Evolutionary conservation across 2,329 filamentous ascomycete species (phyloP), one percentile per base, ranked within the genome.

Genomic region (Aspergillus sp.): DNA sequence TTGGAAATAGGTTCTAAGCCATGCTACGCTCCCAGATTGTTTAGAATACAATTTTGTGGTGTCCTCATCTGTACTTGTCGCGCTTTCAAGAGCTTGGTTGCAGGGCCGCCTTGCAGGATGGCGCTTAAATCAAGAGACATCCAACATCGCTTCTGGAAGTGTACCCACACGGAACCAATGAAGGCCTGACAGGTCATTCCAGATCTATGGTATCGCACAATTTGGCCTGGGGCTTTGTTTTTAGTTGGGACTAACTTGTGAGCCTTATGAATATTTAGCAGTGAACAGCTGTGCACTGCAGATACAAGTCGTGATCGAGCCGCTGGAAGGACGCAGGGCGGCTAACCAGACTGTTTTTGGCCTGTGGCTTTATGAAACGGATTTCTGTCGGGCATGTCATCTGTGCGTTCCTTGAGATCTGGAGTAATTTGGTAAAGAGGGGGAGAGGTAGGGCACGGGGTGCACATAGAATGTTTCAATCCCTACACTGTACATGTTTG

Each of bases 331-430:
- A 51, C 46, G 18, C 49, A 46, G 20, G 55, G 55, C 55, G 55
- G 18, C 49, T 56, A 56, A 26, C 16, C 20, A 14, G 12, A 22
- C 49, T 56, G 52, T 56, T 51, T 56, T 56, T 56, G 29, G 39
- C 4, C 26, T 2, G 11, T 22, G 7, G 12, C 18, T 7, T 53
- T 32, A 53, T 36, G 31, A 39, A 39, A 53, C 26, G 6, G 14
- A 42, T 42, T n/a, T 42, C 12, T n/a, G 16, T 42, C 10, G 4
- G 36, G 14, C 20, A 36, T n/a, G 12, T 22, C 18, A 32, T 4
- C 29, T 53, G 16, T 12, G 32, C 29, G 32, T 7, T 26, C 51
- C 51, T 29, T 24, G 24, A 16, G 5, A 39, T 10, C 6, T 7
- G 4, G 5, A 16, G 32, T 2, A 32, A 22, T 47, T 24, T 14